Base-by-base conservation (phyloP, 2,329 filamentous ascomycete species). In the Penicillium glabrum region DNA sequence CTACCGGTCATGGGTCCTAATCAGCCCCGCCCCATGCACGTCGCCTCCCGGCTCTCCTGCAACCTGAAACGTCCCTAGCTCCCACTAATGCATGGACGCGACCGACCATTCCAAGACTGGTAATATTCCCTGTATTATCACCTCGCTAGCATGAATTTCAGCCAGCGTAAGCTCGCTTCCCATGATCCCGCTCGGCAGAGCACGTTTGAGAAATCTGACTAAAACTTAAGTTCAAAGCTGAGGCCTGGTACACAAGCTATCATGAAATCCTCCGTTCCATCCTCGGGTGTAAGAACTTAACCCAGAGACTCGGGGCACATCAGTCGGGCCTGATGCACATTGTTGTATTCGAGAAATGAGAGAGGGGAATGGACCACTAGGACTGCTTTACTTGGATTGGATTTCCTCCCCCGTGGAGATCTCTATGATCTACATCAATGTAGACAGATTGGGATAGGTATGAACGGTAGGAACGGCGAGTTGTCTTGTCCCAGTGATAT, bases 201-300 rank as follows among this genome's bases (percentile, higher is more conserved):
- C 19, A 19, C 29, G 8, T 29, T 9, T 11, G 9, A 48, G 19
- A 19, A 21, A 23, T 13, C 9, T 16, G 11, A 33, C 16, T n/a
- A 2, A 31, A 13, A 14, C 11, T 31, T 2, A 31, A 13, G 11
- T 31, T 31, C 5, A 11, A 35, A 39, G 31, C 41, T 23, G 8
- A 16, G 11, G 16, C 26, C 29, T 14, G 50, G 23, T 53, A 53
- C 50, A 45, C 41, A 46, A 53, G 29, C 19, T 44, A 19, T 37
- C 14, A 37, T 26, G 11, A 48, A 48, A 59, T 55, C 52, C 41
- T 50, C 41, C 47, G 43, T 53, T 49, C 39, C 35, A 53, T 48
- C 26, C 24, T 50, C 45, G 45, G 52, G 46, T 41, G 54, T 59
- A 51, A 62, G 58, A 57, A 56, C 54, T 59, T 47, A 59, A 59